Evolutionary conservation across 78 protist species (phyloP).

Genomic region (Dictyostelium intermedium): DNA sequence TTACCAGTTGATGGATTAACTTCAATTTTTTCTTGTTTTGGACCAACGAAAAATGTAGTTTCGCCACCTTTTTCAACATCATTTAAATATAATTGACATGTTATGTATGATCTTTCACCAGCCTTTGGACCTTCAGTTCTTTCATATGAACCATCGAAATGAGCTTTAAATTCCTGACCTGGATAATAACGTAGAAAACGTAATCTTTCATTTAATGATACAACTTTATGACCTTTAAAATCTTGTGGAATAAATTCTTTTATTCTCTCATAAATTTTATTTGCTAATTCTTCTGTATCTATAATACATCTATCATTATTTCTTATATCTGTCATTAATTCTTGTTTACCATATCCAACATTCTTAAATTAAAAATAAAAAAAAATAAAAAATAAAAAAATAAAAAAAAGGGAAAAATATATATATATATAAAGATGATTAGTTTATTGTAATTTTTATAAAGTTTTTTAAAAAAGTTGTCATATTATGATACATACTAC

Average conservation of each 20-base stretch:
- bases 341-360: constrained; percentile 42
- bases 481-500: not conserved
- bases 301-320: constrained; percentile 62
- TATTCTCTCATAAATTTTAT: constrained; percentile 12
- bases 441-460: too few species aligned
- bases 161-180: constrained; percentile 34
- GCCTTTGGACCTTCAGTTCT: constrained; percentile 24
- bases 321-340: constrained; percentile 21
- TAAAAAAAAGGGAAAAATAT: too few species aligned
- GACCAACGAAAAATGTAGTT: constrained; percentile 26
- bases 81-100: constrained; percentile 31
- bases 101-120: constrained; percentile 29
- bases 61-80: constrained; percentile 48
- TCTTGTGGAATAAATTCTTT: constrained; percentile 20
- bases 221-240: not conserved
- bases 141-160: constrained; percentile 6
- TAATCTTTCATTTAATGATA: constrained; percentile 39
- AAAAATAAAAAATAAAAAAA: too few species aligned
- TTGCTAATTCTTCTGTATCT: constrained; percentile 36
- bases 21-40: not conserved
- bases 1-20: not conserved
- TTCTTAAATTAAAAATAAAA: not conserved
- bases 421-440: too few species aligned
- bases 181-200: constrained; percentile 25
- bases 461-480: too few species aligned